Evolutionary conservation across 2,329 filamentous ascomycete species (phyloP).

Genomic region (Orbilia brochopaga): DNA sequence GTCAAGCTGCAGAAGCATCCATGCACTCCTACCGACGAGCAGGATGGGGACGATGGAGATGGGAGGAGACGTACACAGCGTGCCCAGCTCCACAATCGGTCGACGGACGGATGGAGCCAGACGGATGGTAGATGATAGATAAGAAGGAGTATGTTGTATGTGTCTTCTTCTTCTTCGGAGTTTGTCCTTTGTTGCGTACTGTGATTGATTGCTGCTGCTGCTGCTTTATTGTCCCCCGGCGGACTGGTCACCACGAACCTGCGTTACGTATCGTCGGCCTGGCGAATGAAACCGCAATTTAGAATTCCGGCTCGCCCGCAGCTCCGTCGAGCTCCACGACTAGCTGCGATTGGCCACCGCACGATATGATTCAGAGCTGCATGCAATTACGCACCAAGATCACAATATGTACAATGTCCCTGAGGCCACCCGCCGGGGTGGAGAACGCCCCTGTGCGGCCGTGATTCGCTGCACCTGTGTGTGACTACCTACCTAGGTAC

Average conservation of each 20-base stretch:
- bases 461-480: slow-evolving; percentile 33
- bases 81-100: background rate
- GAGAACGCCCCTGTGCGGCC: background rate
- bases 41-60: background rate
- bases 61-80: background rate
- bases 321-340: background rate
- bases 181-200: no score
- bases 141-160: no score
- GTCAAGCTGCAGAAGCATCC: no score
- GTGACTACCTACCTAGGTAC: slow-evolving; percentile 11
- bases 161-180: no score
- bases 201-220: no score
- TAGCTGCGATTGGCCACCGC: background rate
- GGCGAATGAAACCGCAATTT: background rate
- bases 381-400: slow-evolving; percentile 5
- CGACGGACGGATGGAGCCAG: background rate
- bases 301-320: no score
- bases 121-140: no score
- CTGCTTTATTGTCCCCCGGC: no score
- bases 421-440: background rate
- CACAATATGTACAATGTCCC: background rate
- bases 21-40: no score
- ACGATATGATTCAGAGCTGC: slow-evolving; percentile 48
- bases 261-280: slow-evolving; percentile 1
- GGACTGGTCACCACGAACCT: no score